These are phyloP conservation scores for Talaromyces adpressus DNA, from an alignment of 495 filamentous ascomycete genomes.

Conservation along the genomic window DNA sequence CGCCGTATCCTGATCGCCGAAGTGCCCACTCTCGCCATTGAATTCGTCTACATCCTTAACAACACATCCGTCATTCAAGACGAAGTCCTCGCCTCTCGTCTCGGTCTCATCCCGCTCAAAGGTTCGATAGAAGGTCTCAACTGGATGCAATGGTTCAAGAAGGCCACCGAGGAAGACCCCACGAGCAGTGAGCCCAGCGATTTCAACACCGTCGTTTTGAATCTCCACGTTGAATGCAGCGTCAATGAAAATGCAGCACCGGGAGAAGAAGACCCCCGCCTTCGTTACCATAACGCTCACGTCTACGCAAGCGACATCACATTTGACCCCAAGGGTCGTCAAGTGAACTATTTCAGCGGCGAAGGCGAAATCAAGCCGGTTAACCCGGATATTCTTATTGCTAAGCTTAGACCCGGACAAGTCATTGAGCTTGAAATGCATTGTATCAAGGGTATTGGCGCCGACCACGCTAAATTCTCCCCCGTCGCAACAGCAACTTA, in stretches of 20 bases:
- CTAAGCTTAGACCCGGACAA: conserved; percentile 90
- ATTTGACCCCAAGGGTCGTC: conserved; percentile 68
- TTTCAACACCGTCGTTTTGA: conserved; percentile 71
- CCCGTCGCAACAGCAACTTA: conserved; percentile 94
- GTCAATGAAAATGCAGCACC: conserved; percentile 61
- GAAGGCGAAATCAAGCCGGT: conserved; percentile 62
- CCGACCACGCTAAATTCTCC: conserved; percentile 95
- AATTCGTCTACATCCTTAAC: conserved; percentile 81
- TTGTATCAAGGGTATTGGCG: conserved; percentile 87
- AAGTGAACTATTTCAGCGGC: conserved; percentile 58
- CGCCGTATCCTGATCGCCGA: conserved; percentile 95
- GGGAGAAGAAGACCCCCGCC: conserved; percentile 70
- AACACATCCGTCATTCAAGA: conserved; percentile 98
- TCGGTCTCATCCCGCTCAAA: conserved; percentile 85
- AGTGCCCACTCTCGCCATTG: conserved; percentile 89
- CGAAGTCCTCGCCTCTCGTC: conserved; percentile 82
- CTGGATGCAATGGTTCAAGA: conserved; percentile 71
- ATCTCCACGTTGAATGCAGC: conserved; percentile 67
- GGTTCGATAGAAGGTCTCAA: conserved; percentile 67
- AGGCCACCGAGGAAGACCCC: conserved; percentile 46
- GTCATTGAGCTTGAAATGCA: conserved; percentile 75
- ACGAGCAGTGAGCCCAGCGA: conserved; percentile 51
- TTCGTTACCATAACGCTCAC: conserved; percentile 75
- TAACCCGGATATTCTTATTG: conserved; percentile 89
- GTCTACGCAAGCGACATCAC: conserved; percentile 79